A percentile compares a stretch with the other conserved stretches of the same genome.
Conservation (phyloP, 768 basidiomycete genomes). For the Tulasnella sp. region DNA sequence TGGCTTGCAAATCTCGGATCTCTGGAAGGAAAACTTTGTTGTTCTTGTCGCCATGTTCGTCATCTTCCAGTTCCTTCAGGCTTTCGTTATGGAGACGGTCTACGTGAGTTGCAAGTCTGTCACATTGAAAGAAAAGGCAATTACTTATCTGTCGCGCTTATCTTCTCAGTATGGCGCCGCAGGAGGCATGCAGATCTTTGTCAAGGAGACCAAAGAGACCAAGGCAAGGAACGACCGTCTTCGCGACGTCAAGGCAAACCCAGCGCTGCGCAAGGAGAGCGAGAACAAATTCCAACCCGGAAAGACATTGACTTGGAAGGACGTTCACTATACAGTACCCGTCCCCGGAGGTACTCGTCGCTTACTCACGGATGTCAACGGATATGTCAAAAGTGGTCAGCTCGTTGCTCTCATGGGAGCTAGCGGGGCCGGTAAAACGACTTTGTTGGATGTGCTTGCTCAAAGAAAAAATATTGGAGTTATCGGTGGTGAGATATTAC, state of each 20-base stretch:
- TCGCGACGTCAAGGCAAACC: constrained; percentile 34
- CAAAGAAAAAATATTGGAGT: constrained; percentile 31
- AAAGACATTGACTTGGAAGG: constrained; percentile 39
- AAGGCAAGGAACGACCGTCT: constrained; percentile 30
- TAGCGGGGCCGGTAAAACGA: constrained; percentile 34
- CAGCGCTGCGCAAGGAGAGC: constrained; percentile 1
- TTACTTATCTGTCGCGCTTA: constrained; percentile 32
- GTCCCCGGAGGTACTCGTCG: constrained; percentile 13
- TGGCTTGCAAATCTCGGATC: constrained; percentile 22
- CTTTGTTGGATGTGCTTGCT: constrained; percentile 25
- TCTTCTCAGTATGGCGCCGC: constrained; percentile 40
- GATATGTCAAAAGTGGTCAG: constrained; percentile 31
- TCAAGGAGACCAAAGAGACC: constrained; percentile 32
- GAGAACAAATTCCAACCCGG: constrained; percentile 24
- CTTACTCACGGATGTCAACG: constrained; percentile 27
- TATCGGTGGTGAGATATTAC: constrained; percentile 34
- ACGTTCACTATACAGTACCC: constrained; percentile 33
- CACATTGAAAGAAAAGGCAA: constrained; percentile 35
- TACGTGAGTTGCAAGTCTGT: constrained; percentile 33
- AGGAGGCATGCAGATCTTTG: constrained; percentile 32
- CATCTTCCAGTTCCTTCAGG: constrained; percentile 57
- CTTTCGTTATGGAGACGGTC: constrained; percentile 53
- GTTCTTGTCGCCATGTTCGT: constrained; percentile 61
- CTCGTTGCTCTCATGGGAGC: constrained; percentile 36
- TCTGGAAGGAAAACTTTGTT: constrained; percentile 42